Conservation (phyloP, 495 filamentous ascomycete species). For the Talaromyces wortmannii region DNA sequence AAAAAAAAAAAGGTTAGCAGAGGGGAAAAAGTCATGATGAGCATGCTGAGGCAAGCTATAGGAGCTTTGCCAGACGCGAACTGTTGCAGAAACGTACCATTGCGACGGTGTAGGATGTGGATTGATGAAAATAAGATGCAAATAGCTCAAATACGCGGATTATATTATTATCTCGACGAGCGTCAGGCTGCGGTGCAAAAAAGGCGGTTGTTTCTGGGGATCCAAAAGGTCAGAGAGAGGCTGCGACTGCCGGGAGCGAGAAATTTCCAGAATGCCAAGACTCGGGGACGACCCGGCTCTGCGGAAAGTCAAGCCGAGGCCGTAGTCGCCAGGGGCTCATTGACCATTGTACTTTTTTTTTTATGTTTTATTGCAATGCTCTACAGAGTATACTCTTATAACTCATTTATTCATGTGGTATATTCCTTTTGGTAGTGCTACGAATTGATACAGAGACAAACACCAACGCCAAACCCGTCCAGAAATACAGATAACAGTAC, state of each 20-base stretch:
- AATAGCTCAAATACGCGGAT: background rate
- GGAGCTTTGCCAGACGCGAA: background rate
- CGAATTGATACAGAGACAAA: too few relatives aligned
- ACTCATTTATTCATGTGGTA: background rate
- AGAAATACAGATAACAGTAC: background rate
- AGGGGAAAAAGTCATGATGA: background rate
- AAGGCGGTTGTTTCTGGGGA: background rate
- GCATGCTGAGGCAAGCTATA: background rate
- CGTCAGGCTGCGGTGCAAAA: background rate
- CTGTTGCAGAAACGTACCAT: slow-evolving; percentile 18
- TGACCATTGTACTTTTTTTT: background rate
- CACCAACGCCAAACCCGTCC: slow-evolving; percentile 1
- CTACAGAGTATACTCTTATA: too few relatives aligned
- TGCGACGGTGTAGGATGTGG: slow-evolving; percentile 6
- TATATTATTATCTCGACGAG: background rate
- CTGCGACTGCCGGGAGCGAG: slow-evolving; percentile 15
- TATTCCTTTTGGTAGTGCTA: background rate
- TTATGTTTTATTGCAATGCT: too few relatives aligned
- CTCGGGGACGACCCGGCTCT: slow-evolving; percentile 6
- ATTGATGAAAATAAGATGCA: slow-evolving; percentile 1
- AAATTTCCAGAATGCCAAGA: slow-evolving; percentile 54
- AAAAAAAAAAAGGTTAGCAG: background rate
- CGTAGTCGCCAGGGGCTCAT: slow-evolving; percentile 1
- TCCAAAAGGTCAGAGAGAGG: background rate
- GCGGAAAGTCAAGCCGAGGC: slow-evolving; percentile 2